Base-by-base conservation (phyloP, 257 asterid genomes). In the Ajuga chamaepitys region DNA sequence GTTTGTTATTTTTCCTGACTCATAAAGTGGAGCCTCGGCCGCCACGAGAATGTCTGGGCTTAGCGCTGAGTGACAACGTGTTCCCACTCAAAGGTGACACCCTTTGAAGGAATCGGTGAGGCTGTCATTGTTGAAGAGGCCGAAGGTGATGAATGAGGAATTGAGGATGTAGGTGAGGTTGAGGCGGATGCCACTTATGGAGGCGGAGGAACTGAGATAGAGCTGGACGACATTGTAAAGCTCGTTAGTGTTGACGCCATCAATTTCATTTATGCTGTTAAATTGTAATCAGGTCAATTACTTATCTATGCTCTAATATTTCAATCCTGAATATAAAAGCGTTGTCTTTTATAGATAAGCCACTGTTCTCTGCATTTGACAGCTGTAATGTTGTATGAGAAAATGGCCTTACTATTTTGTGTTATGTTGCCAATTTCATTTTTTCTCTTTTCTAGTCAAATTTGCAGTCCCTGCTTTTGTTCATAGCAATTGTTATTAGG, bases 241-340 rank as follows among this genome's bases (percentile, higher is more conserved):
- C 70, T 83, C 89, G 82, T 80, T 83, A 25, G 89, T 80, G 84
- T 83, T 83, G 54, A 83, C 89, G 74, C 89, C 89, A 65, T 84
- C 90, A 60, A 79, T 62, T 42, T 54, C 14, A 34, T 12, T 38
- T 47, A 17, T 71, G 14, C 20, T 52, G n/a, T 62, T 25, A 46
- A 42, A 37, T 13, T 53, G 32, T 25, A 41, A 34, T 16, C 59
- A 13, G 26, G 9, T 37, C 12, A 22, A 63, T 11, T 48, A 13
- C 37, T 28, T 9, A 47, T 58, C 25, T 21, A 7, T 24, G 6
- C 52, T n/a, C 30, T 30, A 13, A 44, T 30, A 3, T 35, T 67
- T 54, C 54, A 37, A 62, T 11, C 44, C 38, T 59, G 42, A 10
- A 16, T 14, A 32, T 13, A 8, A 28, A 30, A 14, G 44, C 25